Percentiles rank a stretch among this genome's conserved stretches.
phyloP scores from a whole-genome alignment of 2,329 filamentous ascomycete genomes.

The Podosphaera xanthii region DNA sequence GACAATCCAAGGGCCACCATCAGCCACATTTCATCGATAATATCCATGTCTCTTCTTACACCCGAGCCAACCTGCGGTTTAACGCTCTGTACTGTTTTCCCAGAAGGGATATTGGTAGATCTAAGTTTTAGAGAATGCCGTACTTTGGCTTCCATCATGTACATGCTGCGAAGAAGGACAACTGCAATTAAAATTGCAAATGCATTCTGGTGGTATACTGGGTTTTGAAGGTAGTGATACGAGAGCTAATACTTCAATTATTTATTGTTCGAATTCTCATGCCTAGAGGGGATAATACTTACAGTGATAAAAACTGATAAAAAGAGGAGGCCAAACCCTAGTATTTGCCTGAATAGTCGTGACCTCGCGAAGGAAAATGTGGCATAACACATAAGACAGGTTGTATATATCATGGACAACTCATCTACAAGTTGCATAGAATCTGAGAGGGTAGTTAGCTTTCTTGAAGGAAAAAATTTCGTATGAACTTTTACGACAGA shows the following conservation, averaged over 20 bases:
- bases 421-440: conserved; percentile 52
- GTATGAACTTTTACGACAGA: conserved; percentile 7
- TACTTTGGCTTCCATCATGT: conserved; percentile 43
- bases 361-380: conserved; percentile 23
- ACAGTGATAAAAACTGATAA: conserved; percentile 26
- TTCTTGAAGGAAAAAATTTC: not conserved
- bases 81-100: conserved; percentile 18
- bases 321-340: conserved; percentile 24
- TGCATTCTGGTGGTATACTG: conserved; percentile 48
- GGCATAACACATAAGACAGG: conserved; percentile 45
- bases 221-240: conserved; percentile 53
- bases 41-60: conserved; percentile 31
- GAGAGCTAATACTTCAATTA: conserved; percentile 22
- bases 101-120: conserved; percentile 20
- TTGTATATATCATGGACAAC: conserved; percentile 44
- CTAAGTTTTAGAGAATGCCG: conserved; percentile 25
- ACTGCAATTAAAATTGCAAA: conserved; percentile 39
- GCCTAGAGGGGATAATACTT: conserved; percentile 29
- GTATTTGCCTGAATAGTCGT: conserved; percentile 20
- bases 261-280: conserved; percentile 24
- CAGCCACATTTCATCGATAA: conserved; percentile 43
- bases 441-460: conserved; percentile 20
- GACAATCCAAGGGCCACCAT: conserved; percentile 33
- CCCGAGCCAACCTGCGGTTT: conserved; percentile 13
- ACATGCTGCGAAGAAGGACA: conserved; percentile 34